A percentile compares a stretch with the other conserved stretches of the same genome.
Conservation (phyloP, 257 asterid species). For the Phtheirospermum japonicum region DNA sequence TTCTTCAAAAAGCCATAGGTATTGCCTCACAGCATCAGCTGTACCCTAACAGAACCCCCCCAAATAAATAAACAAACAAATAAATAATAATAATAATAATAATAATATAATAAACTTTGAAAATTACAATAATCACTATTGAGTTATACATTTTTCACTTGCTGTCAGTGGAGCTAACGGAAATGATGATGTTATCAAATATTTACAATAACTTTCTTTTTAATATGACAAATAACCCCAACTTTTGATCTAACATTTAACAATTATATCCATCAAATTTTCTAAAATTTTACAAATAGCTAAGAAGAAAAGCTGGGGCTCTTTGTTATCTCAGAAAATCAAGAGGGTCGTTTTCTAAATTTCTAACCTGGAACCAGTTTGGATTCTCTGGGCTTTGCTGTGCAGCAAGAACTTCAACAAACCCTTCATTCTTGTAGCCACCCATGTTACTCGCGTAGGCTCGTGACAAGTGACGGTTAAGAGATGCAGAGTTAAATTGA, state of each 20-base stretch:
- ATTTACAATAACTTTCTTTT: background rate
- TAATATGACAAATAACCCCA: too few relatives aligned
- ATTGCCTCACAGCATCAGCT: conserved; percentile 71
- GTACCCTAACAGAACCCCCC: conserved; percentile 46
- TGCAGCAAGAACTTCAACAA: conserved; percentile 72
- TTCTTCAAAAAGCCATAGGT: conserved; percentile 65
- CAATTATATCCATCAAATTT: too few relatives aligned
- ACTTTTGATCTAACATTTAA: too few relatives aligned
- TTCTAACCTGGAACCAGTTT: conserved; percentile 63
- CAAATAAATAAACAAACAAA: background rate
- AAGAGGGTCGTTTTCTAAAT: conserved; percentile 5
- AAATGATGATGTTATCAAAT: background rate
- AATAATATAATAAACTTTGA: background rate
- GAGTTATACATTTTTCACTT: background rate
- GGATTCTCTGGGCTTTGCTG: conserved; percentile 74
- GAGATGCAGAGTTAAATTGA: conserved; percentile 65
- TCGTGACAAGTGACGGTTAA: conserved; percentile 62
- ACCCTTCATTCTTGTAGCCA: conserved; percentile 61
- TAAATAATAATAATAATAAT: too few relatives aligned
- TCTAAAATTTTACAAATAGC: too few relatives aligned
- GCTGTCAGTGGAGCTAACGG: too few relatives aligned
- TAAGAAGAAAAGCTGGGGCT: too few relatives aligned
- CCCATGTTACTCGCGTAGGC: conserved; percentile 68
- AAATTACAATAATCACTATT: background rate
- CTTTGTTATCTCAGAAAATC: too few relatives aligned